Conservation (phyloP, 495 filamentous ascomycete genomes). For the Penicillium argentinense region DNA sequence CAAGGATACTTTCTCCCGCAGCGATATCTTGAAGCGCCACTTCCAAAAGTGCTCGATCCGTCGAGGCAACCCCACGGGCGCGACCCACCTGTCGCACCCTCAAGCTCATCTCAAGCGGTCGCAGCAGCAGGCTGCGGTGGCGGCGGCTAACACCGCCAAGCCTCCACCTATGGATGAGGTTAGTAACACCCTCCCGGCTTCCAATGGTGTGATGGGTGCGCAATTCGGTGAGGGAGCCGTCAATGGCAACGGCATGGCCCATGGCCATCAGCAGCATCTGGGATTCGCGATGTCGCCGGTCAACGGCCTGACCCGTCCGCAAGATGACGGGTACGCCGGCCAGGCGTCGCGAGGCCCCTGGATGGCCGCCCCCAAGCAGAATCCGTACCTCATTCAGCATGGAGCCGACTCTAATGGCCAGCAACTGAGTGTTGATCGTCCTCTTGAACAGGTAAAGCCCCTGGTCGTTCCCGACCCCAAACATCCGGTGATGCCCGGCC, state of each 20-base stretch:
- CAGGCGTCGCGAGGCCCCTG: constrained; percentile 44
- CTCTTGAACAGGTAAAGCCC: constrained; percentile 52
- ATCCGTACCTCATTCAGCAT: constrained; percentile 48
- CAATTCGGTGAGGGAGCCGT: constrained; percentile 46
- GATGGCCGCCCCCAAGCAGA: constrained; percentile 49
- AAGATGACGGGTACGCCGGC: constrained; percentile 39
- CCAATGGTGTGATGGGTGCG: constrained; percentile 46
- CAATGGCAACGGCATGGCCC: constrained; percentile 45
- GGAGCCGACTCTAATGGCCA: constrained; percentile 43
- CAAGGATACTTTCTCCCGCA: constrained; percentile 97
- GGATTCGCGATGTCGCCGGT: constrained; percentile 48
- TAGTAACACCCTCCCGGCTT: constrained; percentile 43
- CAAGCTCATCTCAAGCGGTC: constrained; percentile 82
- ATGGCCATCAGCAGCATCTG: constrained; percentile 45
- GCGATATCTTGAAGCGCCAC: constrained; percentile 97
- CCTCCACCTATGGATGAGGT: constrained; percentile 51
- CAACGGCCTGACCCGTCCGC: constrained; percentile 47
- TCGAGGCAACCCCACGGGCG: constrained; percentile 89
- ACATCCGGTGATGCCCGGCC: constrained; percentile 45
- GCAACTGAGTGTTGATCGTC: constrained; percentile 50
- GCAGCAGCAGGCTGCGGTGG: constrained; percentile 44
- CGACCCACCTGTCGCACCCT: constrained; percentile 87
- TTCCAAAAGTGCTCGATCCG: constrained; percentile 98
- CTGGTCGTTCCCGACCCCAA: constrained; percentile 43
- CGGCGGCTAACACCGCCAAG: constrained; percentile 56